Percentiles rank a stretch among this genome's conserved stretches.
Evolutionary conservation across 78 protist genomes (phyloP).

Genomic region (Chrysochromulina parva): DNA sequence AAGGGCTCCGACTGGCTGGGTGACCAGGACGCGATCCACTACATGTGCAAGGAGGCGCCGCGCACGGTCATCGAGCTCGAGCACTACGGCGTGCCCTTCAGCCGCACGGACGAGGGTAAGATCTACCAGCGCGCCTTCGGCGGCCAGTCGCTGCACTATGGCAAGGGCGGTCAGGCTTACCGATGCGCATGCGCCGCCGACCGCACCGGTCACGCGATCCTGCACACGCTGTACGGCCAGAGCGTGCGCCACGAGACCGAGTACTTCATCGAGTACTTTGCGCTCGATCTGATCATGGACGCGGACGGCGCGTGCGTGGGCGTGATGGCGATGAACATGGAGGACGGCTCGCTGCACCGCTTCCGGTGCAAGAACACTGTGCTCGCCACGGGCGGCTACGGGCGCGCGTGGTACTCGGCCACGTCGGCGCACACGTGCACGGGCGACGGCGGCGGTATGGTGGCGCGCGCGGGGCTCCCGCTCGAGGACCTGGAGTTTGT

Average conservation of each 20-base stretch:
- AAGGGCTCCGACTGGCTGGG: slow-evolving; percentile 80
- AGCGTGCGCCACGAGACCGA: slow-evolving; percentile 59
- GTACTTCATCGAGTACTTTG: slow-evolving; percentile 96
- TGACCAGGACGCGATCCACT: slow-evolving; percentile 97
- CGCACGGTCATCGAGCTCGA: slow-evolving; percentile 94
- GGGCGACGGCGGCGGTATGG: slow-evolving; percentile 99
- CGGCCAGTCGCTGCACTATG: slow-evolving; percentile 59
- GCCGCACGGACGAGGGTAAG: slow-evolving; percentile 94
- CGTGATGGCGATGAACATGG: slow-evolving; percentile 48
- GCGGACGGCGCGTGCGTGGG: slow-evolving; percentile 56
- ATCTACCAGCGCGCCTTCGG: slow-evolving; percentile 93
- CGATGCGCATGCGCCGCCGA: slow-evolving; percentile 98
- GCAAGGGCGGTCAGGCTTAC: slow-evolving; percentile 73
- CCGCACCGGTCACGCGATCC: slow-evolving; percentile 98
- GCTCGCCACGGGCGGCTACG: slow-evolving; percentile 73
- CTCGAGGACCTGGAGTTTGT: slow-evolving; percentile 90
- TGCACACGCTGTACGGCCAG: slow-evolving; percentile 98
- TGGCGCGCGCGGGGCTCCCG: slow-evolving; percentile 88
- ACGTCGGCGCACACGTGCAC: slow-evolving; percentile 99
- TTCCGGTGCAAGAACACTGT: slow-evolving; percentile 29
- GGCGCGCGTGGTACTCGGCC: slow-evolving; percentile 89
- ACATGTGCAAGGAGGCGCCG: slow-evolving; percentile 97
- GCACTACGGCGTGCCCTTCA: slow-evolving; percentile 96
- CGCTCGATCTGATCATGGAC: slow-evolving; percentile 94
- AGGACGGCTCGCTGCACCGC: slow-evolving; percentile 46